These are phyloP conservation scores for Backusella mclennaniae DNA, from an alignment of 192 early-diverging fungal species.

Conservation along the genomic window DNA sequence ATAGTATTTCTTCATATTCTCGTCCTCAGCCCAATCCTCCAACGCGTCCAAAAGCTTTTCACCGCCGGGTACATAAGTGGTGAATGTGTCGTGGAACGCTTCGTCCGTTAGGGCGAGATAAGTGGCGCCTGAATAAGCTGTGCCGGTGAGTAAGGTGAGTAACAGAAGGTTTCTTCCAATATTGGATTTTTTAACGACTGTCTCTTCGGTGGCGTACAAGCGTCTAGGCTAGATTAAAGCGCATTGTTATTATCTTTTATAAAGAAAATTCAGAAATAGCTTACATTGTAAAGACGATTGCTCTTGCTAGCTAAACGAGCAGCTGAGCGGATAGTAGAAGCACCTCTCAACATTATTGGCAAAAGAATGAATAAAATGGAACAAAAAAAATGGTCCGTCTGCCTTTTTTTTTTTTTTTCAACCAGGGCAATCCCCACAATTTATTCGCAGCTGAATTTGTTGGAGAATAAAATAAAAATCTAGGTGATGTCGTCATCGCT, in stretches of 20 bases:
- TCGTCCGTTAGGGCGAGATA: constrained; percentile 50
- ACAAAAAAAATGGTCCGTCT: too few species aligned
- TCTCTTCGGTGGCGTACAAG: background rate
- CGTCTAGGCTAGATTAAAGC: background rate
- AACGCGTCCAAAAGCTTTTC: constrained; percentile 50
- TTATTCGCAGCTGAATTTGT: background rate
- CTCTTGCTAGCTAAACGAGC: background rate
- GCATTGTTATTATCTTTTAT: background rate
- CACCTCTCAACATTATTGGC: constrained; percentile 8
- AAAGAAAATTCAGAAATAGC: too few species aligned
- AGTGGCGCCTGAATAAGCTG: constrained; percentile 47
- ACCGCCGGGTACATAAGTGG: constrained; percentile 60
- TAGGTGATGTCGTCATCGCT: background rate
- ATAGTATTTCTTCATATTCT: constrained; percentile 12
- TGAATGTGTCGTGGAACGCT: constrained; percentile 59
- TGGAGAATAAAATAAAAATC: background rate
- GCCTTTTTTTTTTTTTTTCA: background rate
- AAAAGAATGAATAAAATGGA: too few species aligned
- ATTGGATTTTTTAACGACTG: background rate
- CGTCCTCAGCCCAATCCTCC: constrained; percentile 43
- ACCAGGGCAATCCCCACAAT: background rate
- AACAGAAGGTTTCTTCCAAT: constrained; percentile 16
- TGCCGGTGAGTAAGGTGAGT: constrained; percentile 31
- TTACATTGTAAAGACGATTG: background rate
- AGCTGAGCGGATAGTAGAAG: constrained; percentile 1